Evolutionary conservation across 805 yeast species (phyloP), one percentile per base, ranked within the genome.

Genomic region (Debaryomyces prosopidis): DNA sequence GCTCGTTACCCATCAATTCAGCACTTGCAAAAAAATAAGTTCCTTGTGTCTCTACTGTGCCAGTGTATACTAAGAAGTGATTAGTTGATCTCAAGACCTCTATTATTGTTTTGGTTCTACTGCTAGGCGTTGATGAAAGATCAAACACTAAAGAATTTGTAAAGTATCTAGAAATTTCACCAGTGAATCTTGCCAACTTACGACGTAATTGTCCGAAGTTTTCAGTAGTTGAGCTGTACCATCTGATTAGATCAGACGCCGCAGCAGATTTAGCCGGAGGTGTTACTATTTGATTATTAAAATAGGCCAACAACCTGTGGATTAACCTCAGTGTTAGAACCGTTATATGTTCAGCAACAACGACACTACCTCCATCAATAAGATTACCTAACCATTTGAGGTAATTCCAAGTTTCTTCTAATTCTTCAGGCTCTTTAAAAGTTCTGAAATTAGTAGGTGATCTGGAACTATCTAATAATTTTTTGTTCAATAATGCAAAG

Each of bases 351-450:
- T 84, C 85, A 0, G 96, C 94, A 43, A 92, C 82, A 12, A 85
- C 83, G 5, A 81, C 78, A 34, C 94, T 89, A 23, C 95, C 92
- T 5, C 89, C 87, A 35, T 87, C 90, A 23, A 94, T 77, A 53
- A 78, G 84, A 49, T 77, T 80, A 11, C 97, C 97, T 30, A 89
- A 76, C 54, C 83, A 82, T 54, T 80, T 87, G 52, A 94, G 71
- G 54, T 85, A 83, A 26, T 77, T 75, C 91, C 96, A 94, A 36
- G 87, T 87, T 43, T 76, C 80, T 57, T 89, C 95, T 40, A 94
- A 70, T 58, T 87, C 90, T 53, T 92, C 99, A 1, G 96, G 91
- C 57, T 89, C 97, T 57, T 89, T 89, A 64, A 88, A 89, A 0
- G 96, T 87, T 54, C 90, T 79, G 68, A 88, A 87, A 11, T 85